These are phyloP conservation scores for Pseudofabraea citricarpa DNA, from an alignment of 2,329 filamentous ascomycete species.

Conservation along the genomic window DNA sequence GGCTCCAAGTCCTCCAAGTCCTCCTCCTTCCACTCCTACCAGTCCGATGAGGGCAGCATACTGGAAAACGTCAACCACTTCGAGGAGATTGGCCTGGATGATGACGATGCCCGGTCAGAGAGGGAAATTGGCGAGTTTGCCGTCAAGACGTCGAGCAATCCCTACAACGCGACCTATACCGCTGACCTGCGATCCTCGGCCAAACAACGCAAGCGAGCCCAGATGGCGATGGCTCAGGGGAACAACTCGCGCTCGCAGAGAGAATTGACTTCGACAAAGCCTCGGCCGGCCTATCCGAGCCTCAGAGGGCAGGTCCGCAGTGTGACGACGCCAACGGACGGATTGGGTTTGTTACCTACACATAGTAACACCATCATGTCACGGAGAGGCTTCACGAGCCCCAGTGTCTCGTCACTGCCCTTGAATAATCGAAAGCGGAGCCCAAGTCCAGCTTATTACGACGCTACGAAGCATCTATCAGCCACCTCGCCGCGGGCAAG, in stretches of 20 bases:
- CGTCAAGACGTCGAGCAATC: constrained; percentile 21
- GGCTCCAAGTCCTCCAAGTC: constrained; percentile 87
- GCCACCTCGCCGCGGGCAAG: constrained; percentile 14
- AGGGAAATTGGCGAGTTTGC: constrained; percentile 23
- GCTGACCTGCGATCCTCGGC: constrained; percentile 19
- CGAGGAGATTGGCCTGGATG: constrained; percentile 86
- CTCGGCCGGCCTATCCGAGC: constrained; percentile 17
- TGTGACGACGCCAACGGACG: constrained; percentile 14
- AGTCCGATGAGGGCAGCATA: constrained; percentile 65
- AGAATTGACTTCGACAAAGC: constrained; percentile 22
- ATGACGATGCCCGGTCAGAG: constrained; percentile 42
- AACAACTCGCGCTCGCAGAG: constrained; percentile 19
- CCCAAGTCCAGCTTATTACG: constrained; percentile 20
- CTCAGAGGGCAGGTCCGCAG: constrained; percentile 21
- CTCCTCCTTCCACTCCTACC: constrained; percentile 78
- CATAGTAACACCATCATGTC: constrained; percentile 11
- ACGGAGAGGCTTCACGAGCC: constrained; percentile 18
- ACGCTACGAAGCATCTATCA: constrained; percentile 16
- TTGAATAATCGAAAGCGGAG: constrained; percentile 23
- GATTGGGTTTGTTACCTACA: constrained; percentile 23
- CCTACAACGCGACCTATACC: constrained; percentile 20
- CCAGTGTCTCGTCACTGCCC: constrained; percentile 17
- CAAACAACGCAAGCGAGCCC: constrained; percentile 16
- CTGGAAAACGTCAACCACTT: constrained; percentile 77
- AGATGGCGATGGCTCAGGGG: constrained; percentile 18